phyloP scores from a whole-genome alignment of 495 filamentous ascomycete genomes.

The Tuber microsphaerosporum region DNA sequence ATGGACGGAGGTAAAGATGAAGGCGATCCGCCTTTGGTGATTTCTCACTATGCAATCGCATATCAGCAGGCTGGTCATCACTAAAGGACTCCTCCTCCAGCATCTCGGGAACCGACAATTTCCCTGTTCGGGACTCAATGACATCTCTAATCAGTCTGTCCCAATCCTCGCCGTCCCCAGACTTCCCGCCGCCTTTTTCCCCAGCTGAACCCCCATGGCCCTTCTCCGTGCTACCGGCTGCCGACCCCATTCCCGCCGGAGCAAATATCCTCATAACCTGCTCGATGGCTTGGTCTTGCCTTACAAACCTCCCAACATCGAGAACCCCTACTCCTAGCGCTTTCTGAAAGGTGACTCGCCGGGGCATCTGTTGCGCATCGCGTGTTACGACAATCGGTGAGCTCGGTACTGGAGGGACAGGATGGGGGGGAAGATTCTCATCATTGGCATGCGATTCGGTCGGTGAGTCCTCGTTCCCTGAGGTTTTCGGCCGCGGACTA shows the following conservation, averaged over 20 bases:
- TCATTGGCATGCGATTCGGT: slow-evolving; percentile 25
- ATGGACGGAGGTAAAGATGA: slow-evolving; percentile 68
- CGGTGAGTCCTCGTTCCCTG: slow-evolving; percentile 28
- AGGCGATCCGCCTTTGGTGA: slow-evolving; percentile 63
- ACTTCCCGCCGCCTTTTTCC: slow-evolving; percentile 15
- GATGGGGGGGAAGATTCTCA: slow-evolving; percentile 22
- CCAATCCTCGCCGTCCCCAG: slow-evolving; percentile 54
- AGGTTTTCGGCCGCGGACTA: slow-evolving; percentile 35
- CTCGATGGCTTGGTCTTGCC: slow-evolving; percentile 67
- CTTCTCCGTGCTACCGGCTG: slow-evolving; percentile 5
- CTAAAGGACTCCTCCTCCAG: slow-evolving; percentile 23
- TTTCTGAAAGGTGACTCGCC: slow-evolving; percentile 33
- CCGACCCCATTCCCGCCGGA: slow-evolving; percentile 44
- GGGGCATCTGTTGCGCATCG: slow-evolving; percentile 5
- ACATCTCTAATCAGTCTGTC: slow-evolving; percentile 68
- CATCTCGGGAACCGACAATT: slow-evolving; percentile 47
- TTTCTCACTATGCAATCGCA: slow-evolving; percentile 48
- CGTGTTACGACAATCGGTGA: slow-evolving; percentile 17
- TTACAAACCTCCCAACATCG: slow-evolving; percentile 69
- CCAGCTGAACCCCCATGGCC: slow-evolving; percentile 9
- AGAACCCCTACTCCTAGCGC: slow-evolving; percentile 70
- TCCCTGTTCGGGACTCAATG: slow-evolving; percentile 61
- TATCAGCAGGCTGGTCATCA: slow-evolving; percentile 27
- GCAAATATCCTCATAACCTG: slow-evolving; percentile 74
- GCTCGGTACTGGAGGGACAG: slow-evolving; percentile 12